phyloP scores from a whole-genome alignment of 2,329 filamentous ascomycete genomes.

The Fusarium redolens region DNA sequence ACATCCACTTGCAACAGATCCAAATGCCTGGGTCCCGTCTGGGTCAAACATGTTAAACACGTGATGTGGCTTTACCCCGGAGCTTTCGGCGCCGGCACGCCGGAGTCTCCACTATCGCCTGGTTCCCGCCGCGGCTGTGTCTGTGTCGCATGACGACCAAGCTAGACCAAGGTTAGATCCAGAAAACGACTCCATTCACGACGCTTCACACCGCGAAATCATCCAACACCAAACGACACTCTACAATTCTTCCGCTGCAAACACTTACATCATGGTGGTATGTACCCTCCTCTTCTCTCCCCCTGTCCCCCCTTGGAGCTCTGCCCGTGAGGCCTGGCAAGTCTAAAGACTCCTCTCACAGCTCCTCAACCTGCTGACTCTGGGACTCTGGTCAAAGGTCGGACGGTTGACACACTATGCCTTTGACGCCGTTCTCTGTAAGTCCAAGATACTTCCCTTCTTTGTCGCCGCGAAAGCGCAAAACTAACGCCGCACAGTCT shows the following conservation, averaged over 20 bases:
- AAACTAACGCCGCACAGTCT: slow-evolving; percentile 69
- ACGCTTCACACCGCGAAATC: slow-evolving; percentile 28
- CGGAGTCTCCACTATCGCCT: slow-evolving; percentile 34
- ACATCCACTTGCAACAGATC: slow-evolving; percentile 18
- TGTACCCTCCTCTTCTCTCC: slow-evolving; percentile 24
- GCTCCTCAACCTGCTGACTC: slow-evolving; percentile 75
- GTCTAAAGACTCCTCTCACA: slow-evolving; percentile 55
- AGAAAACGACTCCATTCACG: slow-evolving; percentile 37
- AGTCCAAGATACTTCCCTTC: slow-evolving; percentile 49
- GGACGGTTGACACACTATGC: slow-evolving; percentile 94
- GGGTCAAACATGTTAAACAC: slow-evolving; percentile 5
- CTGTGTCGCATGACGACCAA: slow-evolving; percentile 44
- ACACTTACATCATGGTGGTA: slow-evolving; percentile 49
- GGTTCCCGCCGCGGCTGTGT: slow-evolving; percentile 33
- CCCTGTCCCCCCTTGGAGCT: slow-evolving; percentile 22
- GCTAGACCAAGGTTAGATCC: slow-evolving; percentile 27
- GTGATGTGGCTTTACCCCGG: slow-evolving; percentile 37
- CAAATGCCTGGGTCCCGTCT: not conserved
- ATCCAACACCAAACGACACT: slow-evolving; percentile 1
- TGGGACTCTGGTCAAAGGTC: slow-evolving; percentile 81
- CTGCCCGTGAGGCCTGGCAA: slow-evolving; percentile 40
- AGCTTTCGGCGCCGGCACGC: slow-evolving; percentile 39
- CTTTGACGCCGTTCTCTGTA: slow-evolving; percentile 93
- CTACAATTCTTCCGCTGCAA: not conserved
- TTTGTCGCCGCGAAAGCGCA: not conserved